Evolutionary conservation across 2,329 filamentous ascomycete genomes (phyloP).

Genomic region (Diplodia seriata): DNA sequence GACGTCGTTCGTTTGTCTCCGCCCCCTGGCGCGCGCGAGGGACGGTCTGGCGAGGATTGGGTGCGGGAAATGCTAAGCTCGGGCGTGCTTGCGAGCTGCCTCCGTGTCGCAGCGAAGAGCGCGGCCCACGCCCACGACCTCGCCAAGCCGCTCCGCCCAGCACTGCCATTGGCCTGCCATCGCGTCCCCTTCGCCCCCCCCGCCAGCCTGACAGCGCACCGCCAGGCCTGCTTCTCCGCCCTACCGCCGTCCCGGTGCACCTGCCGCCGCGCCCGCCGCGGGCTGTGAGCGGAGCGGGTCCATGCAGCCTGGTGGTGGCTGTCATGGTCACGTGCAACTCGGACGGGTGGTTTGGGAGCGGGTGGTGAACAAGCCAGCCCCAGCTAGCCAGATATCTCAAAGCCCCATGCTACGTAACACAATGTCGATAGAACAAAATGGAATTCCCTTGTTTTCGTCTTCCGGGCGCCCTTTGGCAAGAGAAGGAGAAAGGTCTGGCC

Average conservation of each 20-base stretch:
- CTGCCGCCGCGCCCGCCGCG: constrained; percentile 13
- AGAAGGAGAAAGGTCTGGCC: constrained; percentile 22
- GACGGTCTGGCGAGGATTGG: constrained; percentile 29
- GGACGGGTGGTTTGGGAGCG: not conserved
- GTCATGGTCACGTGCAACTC: not conserved
- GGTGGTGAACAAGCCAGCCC: constrained; percentile 6
- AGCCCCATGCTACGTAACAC: constrained; percentile 30
- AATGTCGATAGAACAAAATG: constrained; percentile 19
- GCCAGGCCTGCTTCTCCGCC: constrained; percentile 4
- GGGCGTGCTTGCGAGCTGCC: constrained; percentile 29
- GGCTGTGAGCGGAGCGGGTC: constrained; percentile 10
- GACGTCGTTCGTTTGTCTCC: constrained; percentile 37
- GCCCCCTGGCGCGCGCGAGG: constrained; percentile 39
- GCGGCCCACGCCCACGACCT: constrained; percentile 28
- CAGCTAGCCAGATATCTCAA: constrained; percentile 30
- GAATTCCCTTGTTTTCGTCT: constrained; percentile 31
- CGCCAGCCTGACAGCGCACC: constrained; percentile 7
- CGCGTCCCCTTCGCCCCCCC: constrained; percentile 6
- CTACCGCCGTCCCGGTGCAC: constrained; percentile 7
- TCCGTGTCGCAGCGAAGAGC: constrained; percentile 30
- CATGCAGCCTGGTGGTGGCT: not conserved
- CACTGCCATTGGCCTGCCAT: constrained; percentile 22
- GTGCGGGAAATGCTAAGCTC: constrained; percentile 30
- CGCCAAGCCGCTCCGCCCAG: constrained; percentile 27
- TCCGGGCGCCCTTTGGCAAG: constrained; percentile 27